Conservation (phyloP, 768 basidiomycete genomes). For the Favolaschia claudopus region DNA sequence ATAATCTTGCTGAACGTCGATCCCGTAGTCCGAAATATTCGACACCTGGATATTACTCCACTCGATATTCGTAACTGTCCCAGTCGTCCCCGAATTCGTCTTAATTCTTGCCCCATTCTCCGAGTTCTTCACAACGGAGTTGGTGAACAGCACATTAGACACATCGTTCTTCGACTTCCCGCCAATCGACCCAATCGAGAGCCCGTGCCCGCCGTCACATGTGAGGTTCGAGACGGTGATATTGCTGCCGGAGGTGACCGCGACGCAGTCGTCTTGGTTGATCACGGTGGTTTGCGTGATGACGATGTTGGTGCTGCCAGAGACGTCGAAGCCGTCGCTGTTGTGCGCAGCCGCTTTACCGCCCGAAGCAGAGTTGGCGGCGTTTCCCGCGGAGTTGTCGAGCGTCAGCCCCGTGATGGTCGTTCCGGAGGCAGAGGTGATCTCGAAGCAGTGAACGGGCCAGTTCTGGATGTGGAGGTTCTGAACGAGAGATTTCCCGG, state of each 20-base stretch:
- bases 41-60: conserved; percentile 19
- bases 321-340: conserved; percentile 20
- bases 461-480: conserved; percentile 23
- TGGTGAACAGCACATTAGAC: conserved; percentile 12
- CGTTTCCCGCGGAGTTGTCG: conserved; percentile 23
- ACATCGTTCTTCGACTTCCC: conserved; percentile 18
- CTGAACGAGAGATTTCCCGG: conserved; percentile 15
- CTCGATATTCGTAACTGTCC: conserved; percentile 13
- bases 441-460: conserved; percentile 21
- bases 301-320: conserved; percentile 12
- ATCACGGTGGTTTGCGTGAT: conserved; percentile 10
- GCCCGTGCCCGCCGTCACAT: conserved; percentile 18
- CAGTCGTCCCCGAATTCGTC: conserved; percentile 19
- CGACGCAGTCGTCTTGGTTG: conserved; percentile 24
- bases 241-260: conserved; percentile 14
- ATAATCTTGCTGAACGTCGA: conserved; percentile 21
- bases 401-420: conserved; percentile 21
- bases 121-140: conserved; percentile 10
- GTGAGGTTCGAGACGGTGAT: conserved; percentile 15
- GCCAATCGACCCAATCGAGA: conserved; percentile 20
- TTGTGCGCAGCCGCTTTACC: conserved; percentile 18
- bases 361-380: conserved; percentile 16
- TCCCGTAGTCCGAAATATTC: conserved; percentile 18
- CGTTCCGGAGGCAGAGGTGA: conserved; percentile 18
- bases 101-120: conserved; percentile 19